phyloP scores from a whole-genome alignment of 164 flowering plant species.

The Protea cynaroides region DNA sequence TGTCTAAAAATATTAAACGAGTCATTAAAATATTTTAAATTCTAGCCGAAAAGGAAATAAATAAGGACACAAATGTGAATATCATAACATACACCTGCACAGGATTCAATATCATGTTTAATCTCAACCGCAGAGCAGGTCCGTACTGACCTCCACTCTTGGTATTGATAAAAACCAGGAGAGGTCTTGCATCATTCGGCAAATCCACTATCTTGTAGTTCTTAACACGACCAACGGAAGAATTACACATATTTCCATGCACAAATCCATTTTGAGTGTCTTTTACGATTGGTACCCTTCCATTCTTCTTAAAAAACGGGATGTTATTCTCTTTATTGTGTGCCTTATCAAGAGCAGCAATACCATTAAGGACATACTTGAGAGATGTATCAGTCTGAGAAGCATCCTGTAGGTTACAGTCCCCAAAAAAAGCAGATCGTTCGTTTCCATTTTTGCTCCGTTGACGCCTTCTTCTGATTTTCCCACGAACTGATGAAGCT shows the following conservation, averaged over 20 bases:
- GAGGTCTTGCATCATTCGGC: conserved; percentile 67
- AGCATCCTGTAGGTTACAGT: conserved; percentile 31
- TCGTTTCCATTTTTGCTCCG: conserved; percentile 35
- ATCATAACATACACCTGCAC: conserved; percentile 46
- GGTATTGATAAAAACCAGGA: conserved; percentile 67
- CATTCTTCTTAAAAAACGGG: conserved; percentile 18
- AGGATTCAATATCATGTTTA: conserved; percentile 72
- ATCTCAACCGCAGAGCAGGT: conserved; percentile 40
- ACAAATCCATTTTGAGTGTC: conserved; percentile 18
- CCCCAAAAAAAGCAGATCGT: conserved; percentile 12
- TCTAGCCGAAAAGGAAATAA: not conserved
- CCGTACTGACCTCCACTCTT: conserved; percentile 80
- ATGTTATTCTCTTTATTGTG: conserved; percentile 24
- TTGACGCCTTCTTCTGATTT: conserved; percentile 45
- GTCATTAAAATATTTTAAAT: not conserved
- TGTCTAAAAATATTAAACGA: not conserved
- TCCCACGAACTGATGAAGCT: conserved; percentile 48
- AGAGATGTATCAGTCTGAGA: conserved; percentile 33
- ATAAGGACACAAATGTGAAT: not conserved
- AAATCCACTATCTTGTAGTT: conserved; percentile 46
- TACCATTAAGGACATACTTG: conserved; percentile 35
- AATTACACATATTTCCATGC: conserved; percentile 19
- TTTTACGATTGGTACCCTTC: conserved; percentile 13
- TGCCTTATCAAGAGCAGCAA: conserved; percentile 35
- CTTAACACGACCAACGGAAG: conserved; percentile 18